These are phyloP conservation scores for Debaryomyces singareniensis DNA, from an alignment of 1,139 yeast species.

Conservation along the genomic window DNA sequence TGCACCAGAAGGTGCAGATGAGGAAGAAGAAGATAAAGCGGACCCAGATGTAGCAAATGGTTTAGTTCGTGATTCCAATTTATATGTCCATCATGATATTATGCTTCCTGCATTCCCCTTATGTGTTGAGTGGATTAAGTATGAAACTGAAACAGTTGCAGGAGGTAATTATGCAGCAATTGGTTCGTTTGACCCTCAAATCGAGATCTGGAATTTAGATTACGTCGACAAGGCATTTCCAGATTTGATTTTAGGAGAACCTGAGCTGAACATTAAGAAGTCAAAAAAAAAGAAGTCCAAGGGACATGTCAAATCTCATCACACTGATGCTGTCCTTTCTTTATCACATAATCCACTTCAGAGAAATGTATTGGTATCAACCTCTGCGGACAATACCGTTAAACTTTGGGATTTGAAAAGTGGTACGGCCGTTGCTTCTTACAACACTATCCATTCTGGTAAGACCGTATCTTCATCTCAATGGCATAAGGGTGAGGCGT, in stretches of 20 bases:
- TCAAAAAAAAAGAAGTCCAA: conserved; percentile 43
- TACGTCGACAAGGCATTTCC: conserved; percentile 93
- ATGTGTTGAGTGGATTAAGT: conserved; percentile 93
- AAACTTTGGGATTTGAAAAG: conserved; percentile 88
- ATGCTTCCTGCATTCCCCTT: conserved; percentile 97
- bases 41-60: conserved; percentile 68
- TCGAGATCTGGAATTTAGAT: conserved; percentile 95
- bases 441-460: conserved; percentile 50
- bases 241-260: conserved; percentile 83
- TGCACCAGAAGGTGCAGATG: conserved; percentile 58
- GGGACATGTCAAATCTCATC: conserved; percentile 66
- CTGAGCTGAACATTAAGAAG: conserved; percentile 35
- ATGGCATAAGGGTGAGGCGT: conserved; percentile 78
- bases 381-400: conserved; percentile 92
- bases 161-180: conserved; percentile 88
- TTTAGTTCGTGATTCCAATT: conserved; percentile 59
- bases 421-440: conserved; percentile 69
- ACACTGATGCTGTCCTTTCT: conserved; percentile 90
- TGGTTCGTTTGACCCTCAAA: conserved; percentile 96
- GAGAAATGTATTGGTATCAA: conserved; percentile 83
- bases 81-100: conserved; percentile 93
- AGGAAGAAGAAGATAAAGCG: conserved; percentile 54
- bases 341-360: conserved; percentile 76
- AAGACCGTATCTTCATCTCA: conserved; percentile 82
- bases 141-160: conserved; percentile 48